phyloP scores from a whole-genome alignment of 768 basidiomycete species.

The Panellus pusillus region DNA sequence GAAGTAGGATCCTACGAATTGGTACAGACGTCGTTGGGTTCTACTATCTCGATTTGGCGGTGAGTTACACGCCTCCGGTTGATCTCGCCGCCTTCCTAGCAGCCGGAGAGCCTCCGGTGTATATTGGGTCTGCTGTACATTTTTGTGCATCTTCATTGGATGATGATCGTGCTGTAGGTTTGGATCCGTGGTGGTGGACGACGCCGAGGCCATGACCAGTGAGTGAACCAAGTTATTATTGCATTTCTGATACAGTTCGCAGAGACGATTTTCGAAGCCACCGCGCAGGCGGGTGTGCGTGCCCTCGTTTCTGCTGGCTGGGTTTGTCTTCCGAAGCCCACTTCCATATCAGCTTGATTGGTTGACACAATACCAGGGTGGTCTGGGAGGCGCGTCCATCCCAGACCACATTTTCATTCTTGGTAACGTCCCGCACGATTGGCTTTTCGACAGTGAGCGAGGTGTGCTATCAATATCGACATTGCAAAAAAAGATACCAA shows the following conservation, averaged over 20 bases:
- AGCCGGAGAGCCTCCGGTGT: slow-evolving; percentile 52
- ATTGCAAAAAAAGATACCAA: no score
- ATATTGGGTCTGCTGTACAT: slow-evolving; percentile 48
- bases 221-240: slow-evolving; percentile 9
- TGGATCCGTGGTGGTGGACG: slow-evolving; percentile 60
- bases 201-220: slow-evolving; percentile 55
- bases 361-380: slow-evolving; percentile 37
- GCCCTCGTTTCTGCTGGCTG: slow-evolving; percentile 67
- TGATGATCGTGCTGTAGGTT: slow-evolving; percentile 37
- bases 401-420: slow-evolving; percentile 59
- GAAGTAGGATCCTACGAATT: neutral
- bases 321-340: slow-evolving; percentile 31
- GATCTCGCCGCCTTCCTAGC: slow-evolving; percentile 51
- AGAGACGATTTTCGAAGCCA: slow-evolving; percentile 62
- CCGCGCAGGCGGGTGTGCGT: slow-evolving; percentile 52
- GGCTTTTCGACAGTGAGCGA: slow-evolving; percentile 57
- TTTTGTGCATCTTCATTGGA: neutral
- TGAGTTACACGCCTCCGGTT: slow-evolving; percentile 44
- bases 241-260: neutral
- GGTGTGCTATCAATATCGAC: no score
- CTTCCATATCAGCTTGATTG: neutral
- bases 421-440: slow-evolving; percentile 69
- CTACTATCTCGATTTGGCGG: slow-evolving; percentile 57
- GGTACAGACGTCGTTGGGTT: slow-evolving; percentile 60
- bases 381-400: slow-evolving; percentile 51